These are phyloP conservation scores for Colletotrichum sp. DNA, from an alignment of 2,329 filamentous ascomycete genomes.

Conservation along the genomic window DNA sequence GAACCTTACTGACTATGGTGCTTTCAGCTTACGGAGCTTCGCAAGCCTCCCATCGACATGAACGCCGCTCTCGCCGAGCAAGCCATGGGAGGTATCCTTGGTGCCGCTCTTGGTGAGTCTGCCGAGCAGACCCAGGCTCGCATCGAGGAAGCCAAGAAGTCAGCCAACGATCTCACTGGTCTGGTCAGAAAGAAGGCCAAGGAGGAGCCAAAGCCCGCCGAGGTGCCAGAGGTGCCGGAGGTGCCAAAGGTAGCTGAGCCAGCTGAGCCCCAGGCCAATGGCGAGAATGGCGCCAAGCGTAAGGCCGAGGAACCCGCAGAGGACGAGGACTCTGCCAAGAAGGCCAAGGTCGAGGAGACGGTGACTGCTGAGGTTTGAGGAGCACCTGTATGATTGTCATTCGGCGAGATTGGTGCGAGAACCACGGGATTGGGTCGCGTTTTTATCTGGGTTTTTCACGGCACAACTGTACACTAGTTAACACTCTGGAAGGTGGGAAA, in stretches of 20 bases:
- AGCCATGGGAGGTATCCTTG: conserved; percentile 64
- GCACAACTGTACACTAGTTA: conserved; percentile 14
- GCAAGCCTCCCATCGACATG: conserved; percentile 64
- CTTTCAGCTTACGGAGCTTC: conserved; percentile 69
- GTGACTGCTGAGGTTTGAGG: conserved; percentile 21
- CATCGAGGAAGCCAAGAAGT: conserved; percentile 75
- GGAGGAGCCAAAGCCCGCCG: conserved; percentile 30
- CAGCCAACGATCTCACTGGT: conserved; percentile 75
- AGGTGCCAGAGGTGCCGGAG: background rate
- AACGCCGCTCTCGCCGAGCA: conserved; percentile 58
- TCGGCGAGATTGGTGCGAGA: background rate
- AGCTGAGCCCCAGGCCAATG: conserved; percentile 24
- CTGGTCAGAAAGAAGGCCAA: conserved; percentile 75
- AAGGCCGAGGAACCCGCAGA: conserved; percentile 53
- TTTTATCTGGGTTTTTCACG: background rate
- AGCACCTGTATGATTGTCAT: background rate
- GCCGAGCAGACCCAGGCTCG: conserved; percentile 65
- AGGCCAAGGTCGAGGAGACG: conserved; percentile 36
- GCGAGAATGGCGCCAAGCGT: conserved; percentile 54
- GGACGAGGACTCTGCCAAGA: conserved; percentile 36
- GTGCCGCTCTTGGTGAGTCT: conserved; percentile 67
- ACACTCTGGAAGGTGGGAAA: background rate
- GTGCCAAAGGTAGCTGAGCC: background rate
- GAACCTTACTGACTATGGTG: background rate
- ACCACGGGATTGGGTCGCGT: background rate